Base-by-base conservation (phyloP, 176 grass and related monocot species). In the Rhynchospora breviuscula region DNA sequence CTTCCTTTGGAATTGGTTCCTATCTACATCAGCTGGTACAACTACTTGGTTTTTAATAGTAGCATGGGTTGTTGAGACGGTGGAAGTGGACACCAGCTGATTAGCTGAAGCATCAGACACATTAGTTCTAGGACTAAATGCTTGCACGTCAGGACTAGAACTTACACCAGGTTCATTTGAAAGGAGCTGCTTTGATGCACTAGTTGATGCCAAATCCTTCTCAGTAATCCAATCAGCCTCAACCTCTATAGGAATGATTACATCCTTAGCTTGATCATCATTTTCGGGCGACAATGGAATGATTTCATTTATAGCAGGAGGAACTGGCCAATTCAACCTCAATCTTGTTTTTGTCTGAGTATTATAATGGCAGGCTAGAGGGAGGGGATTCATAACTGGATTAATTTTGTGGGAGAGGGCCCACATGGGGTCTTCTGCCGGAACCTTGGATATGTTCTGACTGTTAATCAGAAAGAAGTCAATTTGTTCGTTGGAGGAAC, bases 401-500 rank as follows among this genome's bases (percentile, higher is more conserved):
- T 78, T 86, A 46, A 85, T 66, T 78, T 70, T 79, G 49, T 84
- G 87, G 74, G 89, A 90, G 51, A 98, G 87, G 70, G 81, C 88
- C 96, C 96, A 98, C 46, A 90, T n/a, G 57, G 82, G 86, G 82
- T 98, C 96, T 0, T 89, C 72, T 63, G 85, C 85, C 87, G 91
- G 93, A 33, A 98, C 80, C 26, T 75, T 81, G 7, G 92, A 92
- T 26, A 98, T 72, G 83, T 91, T 95, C 87, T 98, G 95, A 75
- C 88, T 95, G 51, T 93, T 91, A 48, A 91, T 51, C 18, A 98
- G 81, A 82, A 95, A 98, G 76, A 89, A 95, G 78, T 95, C 92
- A 29, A 90, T 81, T 63, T 90, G 88, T 78, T 88, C 90, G 26
- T 56, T 75, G 8, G 75, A 70, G 80, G 89, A 88, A 54, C 95